phyloP scores from a whole-genome alignment of 2,329 filamentous ascomycete genomes.

The Aureobasidium sp. region DNA sequence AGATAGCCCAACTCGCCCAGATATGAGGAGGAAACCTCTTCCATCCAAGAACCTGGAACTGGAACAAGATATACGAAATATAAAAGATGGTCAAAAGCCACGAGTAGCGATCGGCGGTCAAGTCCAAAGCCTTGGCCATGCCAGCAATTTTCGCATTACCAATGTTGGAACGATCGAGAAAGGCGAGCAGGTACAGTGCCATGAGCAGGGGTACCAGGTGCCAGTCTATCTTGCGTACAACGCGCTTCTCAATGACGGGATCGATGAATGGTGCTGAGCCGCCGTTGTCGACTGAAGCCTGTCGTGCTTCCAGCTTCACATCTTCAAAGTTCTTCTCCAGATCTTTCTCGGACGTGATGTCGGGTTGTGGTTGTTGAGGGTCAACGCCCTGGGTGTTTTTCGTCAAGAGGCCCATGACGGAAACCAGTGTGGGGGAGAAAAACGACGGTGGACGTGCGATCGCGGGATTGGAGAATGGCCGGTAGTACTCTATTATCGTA shows the following conservation, averaged over 20 bases:
- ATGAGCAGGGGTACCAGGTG: slow-evolving; percentile 28
- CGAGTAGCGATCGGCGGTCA: slow-evolving; percentile 42
- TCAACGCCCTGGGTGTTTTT: slow-evolving; percentile 1
- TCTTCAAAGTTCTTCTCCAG: slow-evolving; percentile 11
- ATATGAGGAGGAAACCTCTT: slow-evolving; percentile 31
- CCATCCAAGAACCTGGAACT: slow-evolving; percentile 29
- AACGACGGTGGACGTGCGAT: not conserved
- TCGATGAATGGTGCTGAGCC: slow-evolving; percentile 6
- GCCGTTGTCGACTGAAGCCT: slow-evolving; percentile 10
- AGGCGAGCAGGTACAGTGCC: slow-evolving; percentile 26
- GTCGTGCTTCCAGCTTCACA: not conserved
- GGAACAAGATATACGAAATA: slow-evolving; percentile 41
- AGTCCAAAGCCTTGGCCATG: slow-evolving; percentile 44
- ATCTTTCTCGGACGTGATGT: not conserved
- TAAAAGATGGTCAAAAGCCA: slow-evolving; percentile 50
- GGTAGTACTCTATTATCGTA: not conserved
- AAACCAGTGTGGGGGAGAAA: not conserved
- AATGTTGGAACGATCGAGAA: slow-evolving; percentile 27
- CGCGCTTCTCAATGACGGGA: slow-evolving; percentile 17
- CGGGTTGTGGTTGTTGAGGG: not conserved
- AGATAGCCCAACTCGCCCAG: slow-evolving; percentile 18
- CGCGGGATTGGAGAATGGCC: not conserved
- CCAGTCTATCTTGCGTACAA: slow-evolving; percentile 29
- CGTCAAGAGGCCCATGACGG: slow-evolving; percentile 4
- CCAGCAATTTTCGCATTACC: slow-evolving; percentile 48